Percentiles rank a stretch among this genome's conserved stretches.
Evolutionary conservation across 208 protist genomes (phyloP).

Genomic region (Spongospora subterranea): DNA sequence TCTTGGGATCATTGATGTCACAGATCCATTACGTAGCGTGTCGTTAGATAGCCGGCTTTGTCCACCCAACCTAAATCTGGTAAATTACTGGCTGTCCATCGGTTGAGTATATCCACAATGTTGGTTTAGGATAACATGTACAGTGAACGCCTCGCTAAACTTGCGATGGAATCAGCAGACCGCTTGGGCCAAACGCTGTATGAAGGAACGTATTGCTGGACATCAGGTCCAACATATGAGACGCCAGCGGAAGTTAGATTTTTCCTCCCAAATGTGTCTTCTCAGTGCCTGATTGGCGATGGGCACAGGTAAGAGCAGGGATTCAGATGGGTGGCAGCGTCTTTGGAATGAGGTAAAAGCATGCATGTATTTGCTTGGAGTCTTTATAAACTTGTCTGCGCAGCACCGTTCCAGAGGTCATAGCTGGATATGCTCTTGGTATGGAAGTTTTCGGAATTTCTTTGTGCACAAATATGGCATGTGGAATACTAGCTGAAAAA

Average conservation of each 20-base stretch:
- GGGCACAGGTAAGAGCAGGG: not conserved
- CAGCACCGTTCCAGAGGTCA: slow-evolving; percentile 17
- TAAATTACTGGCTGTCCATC: not conserved
- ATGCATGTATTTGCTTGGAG: not conserved
- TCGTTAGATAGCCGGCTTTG: not conserved
- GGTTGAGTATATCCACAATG: not conserved
- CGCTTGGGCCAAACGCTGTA: not conserved
- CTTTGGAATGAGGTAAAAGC: slow-evolving; percentile 28
- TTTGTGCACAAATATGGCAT: slow-evolving; percentile 35
- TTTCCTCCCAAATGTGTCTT: not conserved
- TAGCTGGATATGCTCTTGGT: slow-evolving; percentile 19
- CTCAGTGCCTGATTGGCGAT: not conserved
- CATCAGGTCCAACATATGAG: not conserved
- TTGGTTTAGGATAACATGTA: not conserved
- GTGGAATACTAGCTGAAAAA: slow-evolving; percentile 14
- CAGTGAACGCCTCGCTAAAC: slow-evolving; percentile 29
- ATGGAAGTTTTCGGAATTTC: slow-evolving; percentile 53
- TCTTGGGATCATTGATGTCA: too few species aligned
- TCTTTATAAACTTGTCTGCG: not conserved
- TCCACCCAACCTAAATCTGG: not conserved
- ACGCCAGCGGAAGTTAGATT: slow-evolving; percentile 18
- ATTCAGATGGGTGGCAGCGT: slow-evolving; percentile 19
- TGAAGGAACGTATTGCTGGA: slow-evolving; percentile 31
- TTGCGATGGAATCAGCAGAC: not conserved
- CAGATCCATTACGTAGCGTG: slow-evolving; percentile 1